These are phyloP conservation scores for Fusarium mangiferae DNA, from an alignment of 2,329 filamentous ascomycete species.

Conservation along the genomic window DNA sequence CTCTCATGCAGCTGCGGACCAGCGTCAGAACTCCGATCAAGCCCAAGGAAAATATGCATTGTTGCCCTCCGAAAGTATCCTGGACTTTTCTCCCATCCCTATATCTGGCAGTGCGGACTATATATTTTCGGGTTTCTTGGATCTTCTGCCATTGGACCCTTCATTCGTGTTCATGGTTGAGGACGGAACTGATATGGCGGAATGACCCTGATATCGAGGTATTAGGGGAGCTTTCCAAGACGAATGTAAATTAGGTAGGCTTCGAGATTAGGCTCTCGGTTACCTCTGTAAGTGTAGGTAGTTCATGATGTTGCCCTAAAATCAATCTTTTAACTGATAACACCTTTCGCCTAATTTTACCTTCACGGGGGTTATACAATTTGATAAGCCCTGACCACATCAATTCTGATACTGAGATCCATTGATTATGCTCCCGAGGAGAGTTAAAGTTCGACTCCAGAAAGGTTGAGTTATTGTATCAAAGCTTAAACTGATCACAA, in stretches of 20 bases:
- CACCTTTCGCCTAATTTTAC: accelerated
- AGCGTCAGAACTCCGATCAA: too few species aligned
- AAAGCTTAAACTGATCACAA: not conserved
- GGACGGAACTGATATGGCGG: not conserved
- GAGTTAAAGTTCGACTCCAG: too few species aligned
- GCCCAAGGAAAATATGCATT: too few species aligned
- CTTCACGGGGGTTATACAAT: too few species aligned
- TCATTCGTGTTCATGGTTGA: not conserved
- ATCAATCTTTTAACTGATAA: not conserved
- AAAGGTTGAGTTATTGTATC: too few species aligned
- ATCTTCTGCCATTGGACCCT: not conserved
- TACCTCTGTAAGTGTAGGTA: accelerated
- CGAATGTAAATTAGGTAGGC: too few species aligned
- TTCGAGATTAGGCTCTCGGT: too few species aligned
- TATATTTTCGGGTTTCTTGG: not conserved
- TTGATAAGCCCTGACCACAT: not conserved
- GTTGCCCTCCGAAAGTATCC: accelerated
- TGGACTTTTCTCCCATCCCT: accelerated
- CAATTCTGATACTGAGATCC: not conserved
- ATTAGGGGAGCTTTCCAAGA: too few species aligned
- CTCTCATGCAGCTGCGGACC: too few species aligned
- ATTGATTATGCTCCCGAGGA: accelerated
- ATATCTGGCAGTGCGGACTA: accelerated
- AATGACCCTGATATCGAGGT: not conserved
- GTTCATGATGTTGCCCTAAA: not conserved